phyloP scores from a whole-genome alignment of 148 eudicot species.

The Heliamphora exappendiculata region DNA sequence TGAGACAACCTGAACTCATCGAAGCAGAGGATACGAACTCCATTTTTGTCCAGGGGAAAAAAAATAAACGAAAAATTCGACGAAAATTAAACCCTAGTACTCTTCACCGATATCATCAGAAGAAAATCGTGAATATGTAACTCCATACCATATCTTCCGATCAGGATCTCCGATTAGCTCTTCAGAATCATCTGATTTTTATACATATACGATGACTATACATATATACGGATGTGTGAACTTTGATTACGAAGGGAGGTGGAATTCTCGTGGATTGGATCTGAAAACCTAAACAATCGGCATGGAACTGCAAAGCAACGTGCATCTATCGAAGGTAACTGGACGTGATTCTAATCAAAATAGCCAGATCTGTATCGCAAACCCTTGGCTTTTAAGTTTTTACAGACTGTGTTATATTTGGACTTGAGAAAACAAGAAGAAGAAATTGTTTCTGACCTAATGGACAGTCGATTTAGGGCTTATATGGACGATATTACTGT shows the following conservation, averaged over 20 bases:
- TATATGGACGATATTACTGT: constrained; percentile 6
- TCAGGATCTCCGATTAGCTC: background rate
- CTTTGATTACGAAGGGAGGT: constrained; percentile 10
- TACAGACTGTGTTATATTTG: constrained; percentile 10
- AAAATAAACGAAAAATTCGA: background rate
- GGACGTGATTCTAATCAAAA: constrained; percentile 10
- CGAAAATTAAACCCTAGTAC: background rate
- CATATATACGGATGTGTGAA: background rate
- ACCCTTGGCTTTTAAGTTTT: constrained; percentile 5
- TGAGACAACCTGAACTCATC: constrained; percentile 2
- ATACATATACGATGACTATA: background rate
- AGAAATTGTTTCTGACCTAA: constrained; percentile 4
- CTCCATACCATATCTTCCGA: background rate
- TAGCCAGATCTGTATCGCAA: constrained; percentile 16
- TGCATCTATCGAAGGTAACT: constrained; percentile 20
- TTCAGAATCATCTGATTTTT: background rate
- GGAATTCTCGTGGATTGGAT: constrained; percentile 22
- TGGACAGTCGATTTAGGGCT: constrained; percentile 7
- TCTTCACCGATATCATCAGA: background rate
- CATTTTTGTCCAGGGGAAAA: background rate
- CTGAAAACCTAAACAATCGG: constrained; percentile 25
- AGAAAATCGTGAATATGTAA: constrained; percentile 2
- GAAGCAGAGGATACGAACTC: background rate
- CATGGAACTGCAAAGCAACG: constrained; percentile 15
- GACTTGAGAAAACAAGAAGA: no score